Conservation (phyloP, 495 filamentous ascomycete species). For the Tuber indicum region DNA sequence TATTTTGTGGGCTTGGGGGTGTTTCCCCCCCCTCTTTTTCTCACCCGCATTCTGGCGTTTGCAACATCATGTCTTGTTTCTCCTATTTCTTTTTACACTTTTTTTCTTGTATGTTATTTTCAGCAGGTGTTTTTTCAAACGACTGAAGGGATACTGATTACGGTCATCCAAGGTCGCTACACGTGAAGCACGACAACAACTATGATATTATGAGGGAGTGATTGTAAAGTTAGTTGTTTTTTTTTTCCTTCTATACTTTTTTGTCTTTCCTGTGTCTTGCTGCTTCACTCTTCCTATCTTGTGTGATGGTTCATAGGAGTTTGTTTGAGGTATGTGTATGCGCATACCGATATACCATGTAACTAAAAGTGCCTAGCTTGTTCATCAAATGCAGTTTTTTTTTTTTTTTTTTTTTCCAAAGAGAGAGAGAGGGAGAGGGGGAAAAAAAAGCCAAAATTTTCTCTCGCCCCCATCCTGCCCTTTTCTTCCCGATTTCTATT, state of each 20-base stretch:
- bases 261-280: not conserved
- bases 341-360: constrained; percentile 3
- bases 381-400: not conserved
- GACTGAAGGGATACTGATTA: constrained; percentile 13
- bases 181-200: constrained; percentile 24
- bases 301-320: not conserved
- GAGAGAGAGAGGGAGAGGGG: too few relatives aligned
- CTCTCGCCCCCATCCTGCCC: not conserved
- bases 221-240: constrained; percentile 21
- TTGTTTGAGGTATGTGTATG: constrained; percentile 3
- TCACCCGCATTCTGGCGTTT: constrained; percentile 7
- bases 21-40: not conserved
- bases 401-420: not conserved
- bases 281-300: not conserved
- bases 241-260: constrained; percentile 1
- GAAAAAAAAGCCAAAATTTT: not conserved
- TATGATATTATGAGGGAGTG: not conserved
- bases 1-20: not conserved
- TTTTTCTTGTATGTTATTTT: constrained; percentile 13
- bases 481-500: not conserved
- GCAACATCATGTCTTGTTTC: constrained; percentile 17
- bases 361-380: not conserved
- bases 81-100: constrained; percentile 5
- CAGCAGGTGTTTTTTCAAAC: constrained; percentile 11
- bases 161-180: constrained; percentile 21